Evolutionary conservation across 2,329 filamentous ascomycete genomes (phyloP).

Genomic region (Biscogniauxia sp.): DNA sequence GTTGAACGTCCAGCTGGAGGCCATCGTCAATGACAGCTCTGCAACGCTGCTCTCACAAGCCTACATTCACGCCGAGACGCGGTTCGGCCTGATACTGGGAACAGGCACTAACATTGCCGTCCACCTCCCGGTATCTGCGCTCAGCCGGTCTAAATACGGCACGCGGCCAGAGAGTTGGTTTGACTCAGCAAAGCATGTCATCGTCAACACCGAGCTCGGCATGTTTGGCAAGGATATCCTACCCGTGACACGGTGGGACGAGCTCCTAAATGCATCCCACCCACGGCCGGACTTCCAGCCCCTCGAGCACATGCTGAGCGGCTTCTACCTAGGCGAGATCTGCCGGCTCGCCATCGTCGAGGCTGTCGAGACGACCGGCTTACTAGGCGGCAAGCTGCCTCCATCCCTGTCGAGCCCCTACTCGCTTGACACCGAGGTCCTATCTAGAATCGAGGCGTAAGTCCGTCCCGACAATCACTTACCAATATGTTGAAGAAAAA

Average conservation of each 20-base stretch:
- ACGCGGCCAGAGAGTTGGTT: constrained; percentile 55
- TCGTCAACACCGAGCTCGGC: constrained; percentile 65
- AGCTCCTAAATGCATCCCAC: constrained; percentile 47
- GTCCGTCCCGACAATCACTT: constrained; percentile 22
- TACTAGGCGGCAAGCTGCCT: constrained; percentile 58
- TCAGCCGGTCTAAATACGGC: constrained; percentile 57
- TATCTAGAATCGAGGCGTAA: constrained; percentile 58
- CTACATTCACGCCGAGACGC: constrained; percentile 56
- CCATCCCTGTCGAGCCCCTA: constrained; percentile 51
- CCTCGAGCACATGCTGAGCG: constrained; percentile 52
- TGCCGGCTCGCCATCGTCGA: constrained; percentile 57
- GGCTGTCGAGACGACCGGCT: constrained; percentile 51
- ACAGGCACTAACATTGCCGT: constrained; percentile 67
- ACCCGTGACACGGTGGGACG: constrained; percentile 62
- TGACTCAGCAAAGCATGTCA: constrained; percentile 57
- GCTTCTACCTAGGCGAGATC: constrained; percentile 66
- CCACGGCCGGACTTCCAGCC: constrained; percentile 45
- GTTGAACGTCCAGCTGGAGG: constrained; percentile 54
- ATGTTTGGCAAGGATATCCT: constrained; percentile 63
- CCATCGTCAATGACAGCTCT: constrained; percentile 66
- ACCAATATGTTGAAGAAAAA: too few species aligned
- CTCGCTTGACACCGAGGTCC: constrained; percentile 58
- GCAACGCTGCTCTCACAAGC: constrained; percentile 65
- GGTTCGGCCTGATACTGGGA: constrained; percentile 64
- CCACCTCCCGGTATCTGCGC: constrained; percentile 57